Conservation (phyloP, 176 grass and related monocot genomes). For the Avena sativa region DNA sequence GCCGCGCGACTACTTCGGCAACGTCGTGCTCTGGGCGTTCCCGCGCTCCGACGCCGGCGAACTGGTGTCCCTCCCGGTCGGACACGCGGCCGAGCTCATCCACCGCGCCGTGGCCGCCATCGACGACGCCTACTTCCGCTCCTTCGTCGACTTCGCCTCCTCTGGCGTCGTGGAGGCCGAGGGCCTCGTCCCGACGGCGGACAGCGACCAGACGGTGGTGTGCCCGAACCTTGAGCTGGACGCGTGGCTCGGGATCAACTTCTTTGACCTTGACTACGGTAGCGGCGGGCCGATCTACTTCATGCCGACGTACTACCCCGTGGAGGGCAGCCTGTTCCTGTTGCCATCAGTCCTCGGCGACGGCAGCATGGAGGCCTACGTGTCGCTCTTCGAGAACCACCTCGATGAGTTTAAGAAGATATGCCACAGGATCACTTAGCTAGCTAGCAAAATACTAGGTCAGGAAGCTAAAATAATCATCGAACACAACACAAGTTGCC, state of each 20-base stretch:
- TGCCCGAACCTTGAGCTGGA: conserved; percentile 51
- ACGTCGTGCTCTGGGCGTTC: conserved; percentile 56
- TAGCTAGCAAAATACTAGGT: neutral
- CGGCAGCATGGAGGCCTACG: conserved; percentile 30
- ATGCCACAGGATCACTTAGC: conserved; percentile 20
- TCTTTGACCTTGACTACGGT: conserved; percentile 48
- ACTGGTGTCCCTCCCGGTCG: conserved; percentile 14
- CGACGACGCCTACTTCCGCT: conserved; percentile 44
- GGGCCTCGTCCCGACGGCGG: conserved; percentile 37
- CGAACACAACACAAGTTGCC: neutral
- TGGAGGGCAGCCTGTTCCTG: conserved; percentile 36
- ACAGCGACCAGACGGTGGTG: conserved; percentile 33
- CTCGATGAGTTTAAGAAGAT: conserved; percentile 3
- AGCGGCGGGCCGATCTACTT: neutral
- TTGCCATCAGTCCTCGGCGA: conserved; percentile 22
- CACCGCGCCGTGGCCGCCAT: conserved; percentile 10
- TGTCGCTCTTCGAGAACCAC: conserved; percentile 16
- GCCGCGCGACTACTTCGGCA: conserved; percentile 51
- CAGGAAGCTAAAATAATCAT: neutral
- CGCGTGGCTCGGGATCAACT: conserved; percentile 50
- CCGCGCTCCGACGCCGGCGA: conserved; percentile 24
- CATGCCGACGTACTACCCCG: conserved; percentile 36
- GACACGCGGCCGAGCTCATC: conserved; percentile 24
- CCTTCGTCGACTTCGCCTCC: conserved; percentile 40
- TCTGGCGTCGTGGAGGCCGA: conserved; percentile 42